Base-by-base conservation (phyloP, 371 early-diverging fungal species). In the Parasitella parasitica region DNA sequence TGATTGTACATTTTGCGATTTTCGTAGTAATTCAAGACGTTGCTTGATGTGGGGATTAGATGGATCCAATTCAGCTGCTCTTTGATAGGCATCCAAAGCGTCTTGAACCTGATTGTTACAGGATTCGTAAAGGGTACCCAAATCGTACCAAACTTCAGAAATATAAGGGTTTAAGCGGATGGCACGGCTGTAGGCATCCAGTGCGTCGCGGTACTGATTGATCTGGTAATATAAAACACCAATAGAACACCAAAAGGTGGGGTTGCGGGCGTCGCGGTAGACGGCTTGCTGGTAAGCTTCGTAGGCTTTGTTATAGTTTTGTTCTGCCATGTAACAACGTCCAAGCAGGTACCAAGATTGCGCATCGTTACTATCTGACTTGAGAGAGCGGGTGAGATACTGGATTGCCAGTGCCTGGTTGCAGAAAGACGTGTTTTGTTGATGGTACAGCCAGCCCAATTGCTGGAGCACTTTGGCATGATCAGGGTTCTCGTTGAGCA, bases 241-340 rank as follows among this genome's bases (percentile, higher is more conserved):
- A 64, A 97, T 97, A 2, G 95, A 94, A 72, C 97, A 96, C 98
- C 98, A 97, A 65, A 94, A 96, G 3, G 90, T 91, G 8, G 98
- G 94, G 64, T 97, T 96, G 51, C 89, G 88, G 24, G 89, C 89
- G 68, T 97, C 97, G 50, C 93, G 90, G 68, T 93, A 86, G 16
- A 97, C 97, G 7, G 97, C 97, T 67, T 96, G 92, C 81, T 97
- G 97, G 69, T 96, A 97, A 1, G 94, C 92, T 55, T 96, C 95
- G 75, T 97, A 97, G 0, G 98, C 97, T 63, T 94, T 91, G 70
- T 88, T 92, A 77, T 89, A 94, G 54, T 95, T 93, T 66, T 91
- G 89, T 76, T 94, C 92, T 6, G 91, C 87, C 97, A 97, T 97
- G 68, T 94, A 92, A 75, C 95, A 94, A 36, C 98, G 87, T 15